phyloP scores from a whole-genome alignment of 108 stramenopile genomes.

The Discostella pseudostelligera region DNA sequence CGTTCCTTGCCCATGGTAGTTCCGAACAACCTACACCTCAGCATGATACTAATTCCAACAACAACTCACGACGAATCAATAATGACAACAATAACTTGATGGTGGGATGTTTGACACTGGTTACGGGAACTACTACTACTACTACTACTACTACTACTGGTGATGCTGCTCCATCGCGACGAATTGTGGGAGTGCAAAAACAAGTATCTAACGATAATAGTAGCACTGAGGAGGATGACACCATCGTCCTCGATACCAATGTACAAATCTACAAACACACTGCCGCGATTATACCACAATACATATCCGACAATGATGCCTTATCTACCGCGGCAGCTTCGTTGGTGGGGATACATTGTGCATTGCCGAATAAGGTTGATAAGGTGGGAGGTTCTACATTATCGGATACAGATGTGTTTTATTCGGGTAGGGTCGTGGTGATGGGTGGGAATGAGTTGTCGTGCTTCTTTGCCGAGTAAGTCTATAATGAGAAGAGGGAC shows the following conservation, averaged over 20 bases:
- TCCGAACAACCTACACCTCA: slow-evolving; percentile 7
- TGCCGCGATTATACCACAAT: slow-evolving; percentile 53
- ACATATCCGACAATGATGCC: slow-evolving; percentile 57
- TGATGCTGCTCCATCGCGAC: not conserved
- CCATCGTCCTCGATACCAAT: slow-evolving; percentile 16
- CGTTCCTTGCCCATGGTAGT: slow-evolving; percentile 19
- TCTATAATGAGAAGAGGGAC: not conserved
- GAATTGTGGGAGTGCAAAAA: slow-evolving; percentile 28
- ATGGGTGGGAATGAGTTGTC: slow-evolving; percentile 75
- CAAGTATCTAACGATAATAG: not conserved
- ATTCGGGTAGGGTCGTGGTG: slow-evolving; percentile 55
- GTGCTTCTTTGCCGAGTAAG: slow-evolving; percentile 63
- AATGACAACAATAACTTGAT: not conserved
- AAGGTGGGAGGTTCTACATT: slow-evolving; percentile 53
- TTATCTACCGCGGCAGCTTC: slow-evolving; percentile 57
- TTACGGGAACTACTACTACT: slow-evolving; percentile 26
- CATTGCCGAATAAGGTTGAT: slow-evolving; percentile 43
- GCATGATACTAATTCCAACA: not conserved
- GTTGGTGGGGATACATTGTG: slow-evolving; percentile 63
- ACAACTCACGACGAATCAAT: not conserved
- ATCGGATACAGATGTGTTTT: slow-evolving; percentile 25
- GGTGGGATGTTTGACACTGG: slow-evolving; percentile 37
- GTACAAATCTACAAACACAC: slow-evolving; percentile 50
- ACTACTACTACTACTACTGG: not conserved
- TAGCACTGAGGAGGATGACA: slow-evolving; percentile 6